Base-by-base conservation (phyloP, 108 stramenopile genomes). In the Bacterosira constricta region DNA sequence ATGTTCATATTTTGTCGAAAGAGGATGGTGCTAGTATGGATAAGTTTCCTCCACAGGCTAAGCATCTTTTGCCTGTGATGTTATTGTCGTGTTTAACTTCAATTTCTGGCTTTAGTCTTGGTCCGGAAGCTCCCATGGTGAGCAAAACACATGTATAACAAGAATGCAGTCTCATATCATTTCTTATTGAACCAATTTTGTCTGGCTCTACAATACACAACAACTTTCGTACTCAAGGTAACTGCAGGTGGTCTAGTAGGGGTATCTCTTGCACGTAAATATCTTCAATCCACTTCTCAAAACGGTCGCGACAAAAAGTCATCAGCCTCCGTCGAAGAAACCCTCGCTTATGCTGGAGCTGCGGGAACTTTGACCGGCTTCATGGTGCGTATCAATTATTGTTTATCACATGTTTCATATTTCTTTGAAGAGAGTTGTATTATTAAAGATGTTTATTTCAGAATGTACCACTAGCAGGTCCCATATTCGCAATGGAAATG, bases 101-200 rank as follows among this genome's bases (percentile, higher is more conserved):
- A 9, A 50, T 85, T 10, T 85, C 83, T 64, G 88, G 88, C 8
- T 85, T 89, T 63, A 69, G 66, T 42, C 52, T 86, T 1, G 88
- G 85, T 9, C 88, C 88, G 7, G 88, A 89, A 62, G 88, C 88
- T 36, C 88, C 88, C 37, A 87, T 89, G 88, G 86, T 88, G 17
- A 64, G 81, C 55, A 1, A 15, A n/a, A n/a, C n/a, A n/a, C n/a
- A n/a, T n/a, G n/a, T n/a, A n/a, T n/a, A n/a, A n/a, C n/a, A n/a
- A n/a, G n/a, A n/a, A n/a, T n/a, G n/a, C n/a, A n/a, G n/a, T n/a
- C n/a, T n/a, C n/a, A n/a, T n/a, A n/a, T 54, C 17, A 54, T 21
- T 42, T 30, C 1, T 67, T 23, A 18, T 31, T 39, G 15, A 11
- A 23, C 32, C 42, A 30, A 46, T 23, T 56, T 3, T 25, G n/a